Conservation (phyloP, 805 yeast genomes). For the Wickerhamomyces canadensis region DNA sequence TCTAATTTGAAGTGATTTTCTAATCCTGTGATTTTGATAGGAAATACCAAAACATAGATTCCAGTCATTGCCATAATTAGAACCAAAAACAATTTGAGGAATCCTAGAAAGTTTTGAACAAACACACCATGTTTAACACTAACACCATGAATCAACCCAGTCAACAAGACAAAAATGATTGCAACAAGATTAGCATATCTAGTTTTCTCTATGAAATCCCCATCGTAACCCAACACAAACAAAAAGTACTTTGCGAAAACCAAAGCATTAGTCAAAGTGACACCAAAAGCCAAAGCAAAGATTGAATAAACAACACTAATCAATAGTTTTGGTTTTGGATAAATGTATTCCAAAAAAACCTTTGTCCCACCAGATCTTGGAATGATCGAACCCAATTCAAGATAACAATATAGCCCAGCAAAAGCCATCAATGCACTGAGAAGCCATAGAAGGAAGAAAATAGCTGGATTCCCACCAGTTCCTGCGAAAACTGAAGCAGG, state of each 20-base stretch:
- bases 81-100: conserved; percentile 50
- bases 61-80: conserved; percentile 54
- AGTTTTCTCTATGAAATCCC: conserved; percentile 24
- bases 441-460: conserved; percentile 60
- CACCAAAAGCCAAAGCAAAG: conserved; percentile 48
- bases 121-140: conserved; percentile 56
- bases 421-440: conserved; percentile 57
- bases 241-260: conserved; percentile 58
- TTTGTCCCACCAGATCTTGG: conserved; percentile 77
- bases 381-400: conserved; percentile 65
- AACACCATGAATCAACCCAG: conserved; percentile 45
- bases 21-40: conserved; percentile 38
- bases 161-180: conserved; percentile 29
- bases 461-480: conserved; percentile 59
- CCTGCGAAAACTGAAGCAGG: conserved; percentile 61
- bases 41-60: conserved; percentile 44
- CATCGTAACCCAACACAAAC: conserved; percentile 36
- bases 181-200: conserved; percentile 37
- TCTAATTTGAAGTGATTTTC: conserved; percentile 28
- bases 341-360: conserved; percentile 64
- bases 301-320: conserved; percentile 45
- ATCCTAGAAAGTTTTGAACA: conserved; percentile 60
- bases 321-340: conserved; percentile 52
- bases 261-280: conserved; percentile 48
- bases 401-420: conserved; percentile 59